Conservation (phyloP, 1,284 basidiomycete species). For the Rhodotorula glutinis region DNA sequence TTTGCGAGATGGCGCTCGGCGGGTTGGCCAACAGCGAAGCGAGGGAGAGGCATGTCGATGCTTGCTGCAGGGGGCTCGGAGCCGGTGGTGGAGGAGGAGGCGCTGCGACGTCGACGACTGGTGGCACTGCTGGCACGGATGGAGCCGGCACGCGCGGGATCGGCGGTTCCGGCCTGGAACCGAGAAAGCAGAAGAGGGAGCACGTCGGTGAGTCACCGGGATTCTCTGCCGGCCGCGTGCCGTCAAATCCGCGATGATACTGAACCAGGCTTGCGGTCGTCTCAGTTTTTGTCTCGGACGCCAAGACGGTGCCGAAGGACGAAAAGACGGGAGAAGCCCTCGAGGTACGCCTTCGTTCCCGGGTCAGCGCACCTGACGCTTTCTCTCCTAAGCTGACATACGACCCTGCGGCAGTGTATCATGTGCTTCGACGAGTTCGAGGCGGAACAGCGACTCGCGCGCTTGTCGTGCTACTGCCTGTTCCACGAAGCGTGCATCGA, state of each 20-base stretch:
- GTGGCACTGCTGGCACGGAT: background rate
- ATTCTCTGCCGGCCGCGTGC: no score
- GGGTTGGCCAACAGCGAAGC: background rate
- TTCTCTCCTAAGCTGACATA: background rate
- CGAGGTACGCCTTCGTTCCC: slow-evolving; percentile 11
- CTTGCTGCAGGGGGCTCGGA: slow-evolving; percentile 12
- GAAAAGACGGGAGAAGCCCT: slow-evolving; percentile 6
- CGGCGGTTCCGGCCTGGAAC: background rate
- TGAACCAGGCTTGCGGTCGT: no score
- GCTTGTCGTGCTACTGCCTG: slow-evolving; percentile 31
- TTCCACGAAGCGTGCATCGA: slow-evolving; percentile 23
- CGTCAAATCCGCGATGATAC: no score
- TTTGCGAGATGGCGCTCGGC: slow-evolving; percentile 1
- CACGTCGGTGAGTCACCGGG: slow-evolving; percentile 26
- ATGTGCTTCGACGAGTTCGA: slow-evolving; percentile 27
- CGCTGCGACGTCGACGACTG: background rate
- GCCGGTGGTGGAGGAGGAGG: no score
- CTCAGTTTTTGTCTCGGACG: slow-evolving; percentile 21
- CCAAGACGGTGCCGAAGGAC: slow-evolving; percentile 18
- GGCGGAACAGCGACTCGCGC: slow-evolving; percentile 8
- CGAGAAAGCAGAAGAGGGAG: slow-evolving; percentile 6
- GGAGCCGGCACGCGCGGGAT: background rate
- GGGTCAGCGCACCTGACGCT: background rate
- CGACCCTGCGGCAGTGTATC: slow-evolving; percentile 10
- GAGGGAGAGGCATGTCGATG: slow-evolving; percentile 16